These are phyloP conservation scores for Populus hybrid DNA, from an alignment of 441 rosid genomes.

Conservation along the genomic window DNA sequence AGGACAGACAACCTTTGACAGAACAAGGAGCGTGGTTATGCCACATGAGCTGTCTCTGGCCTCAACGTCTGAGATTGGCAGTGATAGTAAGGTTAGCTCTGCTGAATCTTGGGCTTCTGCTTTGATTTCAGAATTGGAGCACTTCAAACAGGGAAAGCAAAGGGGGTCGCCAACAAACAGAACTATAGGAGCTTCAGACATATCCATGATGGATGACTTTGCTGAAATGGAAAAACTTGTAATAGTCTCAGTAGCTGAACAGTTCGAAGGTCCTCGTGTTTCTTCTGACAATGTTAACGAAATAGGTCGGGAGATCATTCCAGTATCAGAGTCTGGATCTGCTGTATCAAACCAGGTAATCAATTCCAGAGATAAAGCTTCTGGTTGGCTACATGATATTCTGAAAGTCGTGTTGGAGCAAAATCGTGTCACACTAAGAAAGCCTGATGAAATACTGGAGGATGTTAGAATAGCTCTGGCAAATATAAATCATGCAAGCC, in stretches of 20 bases:
- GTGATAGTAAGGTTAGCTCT: constrained; percentile 60
- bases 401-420: constrained; percentile 53
- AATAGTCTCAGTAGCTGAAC: constrained; percentile 51
- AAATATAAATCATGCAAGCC: constrained; percentile 27
- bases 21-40: constrained; percentile 34
- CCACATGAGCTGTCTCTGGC: constrained; percentile 46
- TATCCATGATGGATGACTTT: constrained; percentile 77
- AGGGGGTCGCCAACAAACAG: constrained; percentile 32
- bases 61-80: constrained; percentile 54
- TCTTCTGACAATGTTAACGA: constrained; percentile 33
- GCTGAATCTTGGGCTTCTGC: constrained; percentile 77
- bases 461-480: constrained; percentile 60
- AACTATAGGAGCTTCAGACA: constrained; percentile 56
- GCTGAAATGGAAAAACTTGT: constrained; percentile 88
- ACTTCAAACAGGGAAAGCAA: constrained; percentile 52
- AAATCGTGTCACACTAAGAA: constrained; percentile 35
- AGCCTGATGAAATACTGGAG: constrained; percentile 51
- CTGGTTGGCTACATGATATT: constrained; percentile 56
- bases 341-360: constrained; percentile 25
- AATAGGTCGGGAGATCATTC: constrained; percentile 19
- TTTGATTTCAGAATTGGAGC: constrained; percentile 68
- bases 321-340: constrained; percentile 28
- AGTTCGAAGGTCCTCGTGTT: constrained; percentile 41
- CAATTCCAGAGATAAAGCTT: constrained; percentile 32
- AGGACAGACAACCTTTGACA: constrained; percentile 39